Base-by-base conservation (phyloP, 345 rosid genomes). In the Sonneratia caseolaris region DNA sequence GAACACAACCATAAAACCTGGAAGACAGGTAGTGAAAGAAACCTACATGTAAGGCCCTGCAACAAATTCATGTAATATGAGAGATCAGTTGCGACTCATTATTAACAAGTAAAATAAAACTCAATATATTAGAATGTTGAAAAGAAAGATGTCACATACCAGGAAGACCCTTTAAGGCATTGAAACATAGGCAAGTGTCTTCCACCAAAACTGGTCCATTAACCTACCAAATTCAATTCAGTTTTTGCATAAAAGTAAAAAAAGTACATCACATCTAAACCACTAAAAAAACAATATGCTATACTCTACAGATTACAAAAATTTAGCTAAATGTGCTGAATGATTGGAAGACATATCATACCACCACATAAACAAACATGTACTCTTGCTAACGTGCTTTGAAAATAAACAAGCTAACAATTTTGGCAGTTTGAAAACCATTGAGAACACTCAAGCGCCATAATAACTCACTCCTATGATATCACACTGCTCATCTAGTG, bases 31-130 rank as follows among this genome's bases (percentile, higher is more conserved):
- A 70, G 48, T 47, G 75, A 62, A 57, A 68, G 40, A 40, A 74
- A 82, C 97, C 92, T 88, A 95, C 99, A 95, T 81, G 82, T 95
- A 90, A 40, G 99, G 98, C 78, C 99, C 98, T 94, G 95, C 86
- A 86, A 83, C 55, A 38, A 14, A 66, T 71, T 59, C 15, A 53
- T 15, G 36, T 55, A 72, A 18, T 16, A 22, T 37, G 22, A 40
- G 27, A 27, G 61, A 79, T 37, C 74, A 72, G 62, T 24, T 16
- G 48, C 27, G 2, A 13, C 1, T 59, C 36, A 70, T 19, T 48
- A 45, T 55, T 3, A 62, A 51, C 16, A 64, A 4, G 24, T 35
- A 24, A 48, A 4, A 24, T 35, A 24, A 64, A 64, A 21, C 10
- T 64, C n/a, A 14, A 1, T 18, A 56, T 13, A 38, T 40, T 8